Percentiles rank a stretch among this genome's conserved stretches.
Conservation (phyloP, 495 filamentous ascomycete genomes). For the Jackrogersella minutella region DNA sequence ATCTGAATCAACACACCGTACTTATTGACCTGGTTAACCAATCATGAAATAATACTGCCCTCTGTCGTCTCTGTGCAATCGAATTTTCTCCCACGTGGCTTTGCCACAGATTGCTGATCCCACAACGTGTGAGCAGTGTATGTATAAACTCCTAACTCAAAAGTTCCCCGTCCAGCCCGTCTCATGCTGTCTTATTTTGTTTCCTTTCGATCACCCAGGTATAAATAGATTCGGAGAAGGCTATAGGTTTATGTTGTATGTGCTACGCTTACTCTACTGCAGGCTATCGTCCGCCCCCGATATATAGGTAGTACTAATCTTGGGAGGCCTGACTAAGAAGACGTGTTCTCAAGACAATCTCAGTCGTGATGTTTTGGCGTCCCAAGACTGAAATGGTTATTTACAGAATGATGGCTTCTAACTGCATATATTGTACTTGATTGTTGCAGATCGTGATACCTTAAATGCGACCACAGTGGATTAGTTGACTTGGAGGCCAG, state of each 20-base stretch:
- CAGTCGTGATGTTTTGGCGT: no score
- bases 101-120: slow-evolving; percentile 3
- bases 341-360: no score
- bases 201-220: neutral
- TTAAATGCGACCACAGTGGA: no score
- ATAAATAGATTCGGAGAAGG: slow-evolving; percentile 19
- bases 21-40: no score
- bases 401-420: no score
- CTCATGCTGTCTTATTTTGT: neutral
- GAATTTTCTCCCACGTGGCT: slow-evolving; percentile 13
- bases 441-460: neutral
- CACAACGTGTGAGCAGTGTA: slow-evolving; percentile 1
- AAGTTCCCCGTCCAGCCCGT: neutral
- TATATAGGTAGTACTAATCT: neutral
- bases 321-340: neutral
- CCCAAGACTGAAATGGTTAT: neutral
- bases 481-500: no score
- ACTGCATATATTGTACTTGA: neutral
- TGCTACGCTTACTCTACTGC: slow-evolving; percentile 20
- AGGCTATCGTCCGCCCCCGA: neutral
- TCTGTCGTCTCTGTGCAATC: no score
- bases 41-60: neutral
- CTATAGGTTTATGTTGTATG: neutral
- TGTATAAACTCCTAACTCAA: neutral
- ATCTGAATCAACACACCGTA: no score